These are phyloP conservation scores for Lignosus rhinocerotis DNA, from an alignment of 1,284 basidiomycete species.

Conservation along the genomic window DNA sequence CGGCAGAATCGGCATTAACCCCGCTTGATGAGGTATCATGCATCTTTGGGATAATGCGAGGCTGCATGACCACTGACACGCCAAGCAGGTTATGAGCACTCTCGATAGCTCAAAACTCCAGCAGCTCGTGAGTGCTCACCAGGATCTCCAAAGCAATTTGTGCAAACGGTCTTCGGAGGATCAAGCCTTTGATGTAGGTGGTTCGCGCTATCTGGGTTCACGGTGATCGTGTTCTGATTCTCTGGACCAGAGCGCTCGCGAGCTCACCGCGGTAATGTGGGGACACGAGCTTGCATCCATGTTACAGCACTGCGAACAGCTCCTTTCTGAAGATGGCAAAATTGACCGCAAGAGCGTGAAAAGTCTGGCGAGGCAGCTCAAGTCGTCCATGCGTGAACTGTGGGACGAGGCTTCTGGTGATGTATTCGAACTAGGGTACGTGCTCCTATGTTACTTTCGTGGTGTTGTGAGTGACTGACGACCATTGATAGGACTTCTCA, in stretches of 20 bases:
- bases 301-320: conserved; percentile 53
- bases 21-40: conserved; percentile 72
- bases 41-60: neutral
- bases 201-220: neutral
- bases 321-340: conserved; percentile 36
- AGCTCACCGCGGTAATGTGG: conserved; percentile 70
- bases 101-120: conserved; percentile 55
- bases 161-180: conserved; percentile 71
- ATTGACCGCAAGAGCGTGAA: conserved; percentile 37
- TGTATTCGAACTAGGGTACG: conserved; percentile 77
- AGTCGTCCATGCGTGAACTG: conserved; percentile 58
- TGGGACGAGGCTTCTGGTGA: conserved; percentile 70
- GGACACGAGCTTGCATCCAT: conserved; percentile 73
- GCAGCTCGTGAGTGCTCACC: conserved; percentile 59
- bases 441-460: neutral
- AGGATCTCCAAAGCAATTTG: conserved; percentile 63
- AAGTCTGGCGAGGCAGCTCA: conserved; percentile 55
- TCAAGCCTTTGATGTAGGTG: conserved; percentile 71
- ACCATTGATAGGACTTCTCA: conserved; percentile 47
- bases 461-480: no score
- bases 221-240: neutral
- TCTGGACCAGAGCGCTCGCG: conserved; percentile 69
- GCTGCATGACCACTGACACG: neutral
- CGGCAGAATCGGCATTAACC: conserved; percentile 38
- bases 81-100: conserved; percentile 54